Evolutionary conservation across 305 asterid species (phyloP).

Genomic region (Solanum hybrid): DNA sequence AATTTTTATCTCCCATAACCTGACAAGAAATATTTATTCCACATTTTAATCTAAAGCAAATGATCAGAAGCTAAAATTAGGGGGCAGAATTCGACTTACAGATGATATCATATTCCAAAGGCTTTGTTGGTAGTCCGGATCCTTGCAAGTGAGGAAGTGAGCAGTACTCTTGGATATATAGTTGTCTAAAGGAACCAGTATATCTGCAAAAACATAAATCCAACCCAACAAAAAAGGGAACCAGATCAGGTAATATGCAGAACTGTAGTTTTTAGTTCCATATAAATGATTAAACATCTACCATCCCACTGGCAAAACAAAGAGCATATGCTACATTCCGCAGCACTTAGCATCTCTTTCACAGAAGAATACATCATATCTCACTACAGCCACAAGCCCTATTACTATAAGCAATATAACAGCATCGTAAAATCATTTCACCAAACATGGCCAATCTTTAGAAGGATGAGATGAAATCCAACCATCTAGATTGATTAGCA

Average conservation of each 20-base stretch:
- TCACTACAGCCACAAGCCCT: neutral
- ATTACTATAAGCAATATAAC: neutral
- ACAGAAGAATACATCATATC: neutral
- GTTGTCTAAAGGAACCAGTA: slow-evolving; percentile 92
- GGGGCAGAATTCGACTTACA: slow-evolving; percentile 39
- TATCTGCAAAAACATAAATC: slow-evolving; percentile 45
- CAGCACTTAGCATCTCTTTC: neutral
- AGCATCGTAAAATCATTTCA: neutral
- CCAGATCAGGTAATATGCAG: neutral
- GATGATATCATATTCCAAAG: slow-evolving; percentile 94
- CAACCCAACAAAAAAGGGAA: neutral
- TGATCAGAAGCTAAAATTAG: neutral
- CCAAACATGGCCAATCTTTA: neutral
- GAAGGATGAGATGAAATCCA: neutral
- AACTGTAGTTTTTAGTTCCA: neutral
- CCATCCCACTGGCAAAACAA: neutral
- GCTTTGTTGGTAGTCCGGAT: slow-evolving; percentile 97
- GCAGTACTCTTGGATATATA: slow-evolving; percentile 81
- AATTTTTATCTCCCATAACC: slow-evolving; percentile 84
- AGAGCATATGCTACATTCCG: neutral
- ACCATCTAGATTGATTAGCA: neutral
- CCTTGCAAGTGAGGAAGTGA: slow-evolving; percentile 87
- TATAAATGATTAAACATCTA: neutral
- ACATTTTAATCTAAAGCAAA: neutral
- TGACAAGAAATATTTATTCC: slow-evolving; percentile 21